Evolutionary conservation across 176 grass and related monocot species (phyloP).

Genomic region (Pharus latifolius): DNA sequence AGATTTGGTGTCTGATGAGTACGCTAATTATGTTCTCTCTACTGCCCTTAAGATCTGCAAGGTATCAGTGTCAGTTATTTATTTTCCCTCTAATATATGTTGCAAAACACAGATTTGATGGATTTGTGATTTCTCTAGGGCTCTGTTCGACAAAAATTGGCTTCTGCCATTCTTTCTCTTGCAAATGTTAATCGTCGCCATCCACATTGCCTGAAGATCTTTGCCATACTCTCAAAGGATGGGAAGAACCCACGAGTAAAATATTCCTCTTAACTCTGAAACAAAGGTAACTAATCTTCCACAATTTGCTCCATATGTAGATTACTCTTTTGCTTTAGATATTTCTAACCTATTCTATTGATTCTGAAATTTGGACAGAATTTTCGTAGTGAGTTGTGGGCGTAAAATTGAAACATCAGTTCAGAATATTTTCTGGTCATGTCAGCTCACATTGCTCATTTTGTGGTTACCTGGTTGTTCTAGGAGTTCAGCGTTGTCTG

Average conservation of each 20-base stretch:
- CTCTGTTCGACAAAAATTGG: constrained; percentile 3
- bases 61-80: background rate
- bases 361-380: background rate
- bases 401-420: background rate
- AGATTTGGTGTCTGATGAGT: constrained; percentile 33
- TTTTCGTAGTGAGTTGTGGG: background rate
- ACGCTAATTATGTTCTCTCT: constrained; percentile 50
- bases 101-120: background rate
- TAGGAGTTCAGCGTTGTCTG: too few relatives aligned
- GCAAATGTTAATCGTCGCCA: constrained; percentile 14
- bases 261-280: background rate
- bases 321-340: too few relatives aligned
- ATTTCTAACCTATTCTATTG: background rate
- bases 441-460: background rate
- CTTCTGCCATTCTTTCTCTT: constrained; percentile 22
- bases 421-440: background rate
- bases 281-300: background rate
- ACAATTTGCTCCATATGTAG: background rate
- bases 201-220: constrained; percentile 35
- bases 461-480: background rate
- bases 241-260: background rate
- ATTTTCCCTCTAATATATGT: background rate
- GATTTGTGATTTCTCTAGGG: background rate
- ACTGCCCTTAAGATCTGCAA: constrained; percentile 20
- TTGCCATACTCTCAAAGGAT: background rate